A percentile compares a stretch with the other conserved stretches of the same genome.
phyloP scores from a whole-genome alignment of 768 basidiomycete species.

The Pleurotus sapidus region DNA sequence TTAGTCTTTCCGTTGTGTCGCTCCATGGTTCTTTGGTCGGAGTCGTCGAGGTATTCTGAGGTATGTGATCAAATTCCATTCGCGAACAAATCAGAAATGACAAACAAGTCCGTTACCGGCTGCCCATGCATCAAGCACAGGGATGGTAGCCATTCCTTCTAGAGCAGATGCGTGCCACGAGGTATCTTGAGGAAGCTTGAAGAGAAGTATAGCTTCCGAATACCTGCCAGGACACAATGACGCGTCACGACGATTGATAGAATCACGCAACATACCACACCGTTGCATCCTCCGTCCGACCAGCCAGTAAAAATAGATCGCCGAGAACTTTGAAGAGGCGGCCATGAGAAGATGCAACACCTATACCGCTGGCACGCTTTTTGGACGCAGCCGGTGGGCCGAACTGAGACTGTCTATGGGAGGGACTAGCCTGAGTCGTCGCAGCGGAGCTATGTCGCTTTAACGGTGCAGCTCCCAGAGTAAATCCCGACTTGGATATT shows the following conservation, averaged over 20 bases:
- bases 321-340: constrained; percentile 85
- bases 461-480: constrained; percentile 35
- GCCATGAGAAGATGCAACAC: constrained; percentile 76
- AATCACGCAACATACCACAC: constrained; percentile 55
- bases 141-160: constrained; percentile 81
- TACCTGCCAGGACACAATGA: constrained; percentile 53
- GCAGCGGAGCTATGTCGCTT: constrained; percentile 57
- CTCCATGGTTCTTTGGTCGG: constrained; percentile 68
- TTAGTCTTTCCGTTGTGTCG: constrained; percentile 71
- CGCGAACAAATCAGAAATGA: constrained; percentile 19
- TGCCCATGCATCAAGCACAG: constrained; percentile 84
- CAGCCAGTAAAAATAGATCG: constrained; percentile 85
- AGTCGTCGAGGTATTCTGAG: constrained; percentile 53
- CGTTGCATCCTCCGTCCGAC: constrained; percentile 78
- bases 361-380: constrained; percentile 62
- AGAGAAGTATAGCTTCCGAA: constrained; percentile 76
- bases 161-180: constrained; percentile 89
- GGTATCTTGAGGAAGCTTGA: constrained; percentile 71
- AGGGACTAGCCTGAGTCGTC: constrained; percentile 16
- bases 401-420: constrained; percentile 53
- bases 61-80: constrained; percentile 10
- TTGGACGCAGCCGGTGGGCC: constrained; percentile 40
- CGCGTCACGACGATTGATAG: not conserved
- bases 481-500: constrained; percentile 34
- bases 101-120: constrained; percentile 68